These are phyloP conservation scores for Hanseniaspora occidentalis DNA, from an alignment of 805 yeast genomes.

Conservation along the genomic window DNA sequence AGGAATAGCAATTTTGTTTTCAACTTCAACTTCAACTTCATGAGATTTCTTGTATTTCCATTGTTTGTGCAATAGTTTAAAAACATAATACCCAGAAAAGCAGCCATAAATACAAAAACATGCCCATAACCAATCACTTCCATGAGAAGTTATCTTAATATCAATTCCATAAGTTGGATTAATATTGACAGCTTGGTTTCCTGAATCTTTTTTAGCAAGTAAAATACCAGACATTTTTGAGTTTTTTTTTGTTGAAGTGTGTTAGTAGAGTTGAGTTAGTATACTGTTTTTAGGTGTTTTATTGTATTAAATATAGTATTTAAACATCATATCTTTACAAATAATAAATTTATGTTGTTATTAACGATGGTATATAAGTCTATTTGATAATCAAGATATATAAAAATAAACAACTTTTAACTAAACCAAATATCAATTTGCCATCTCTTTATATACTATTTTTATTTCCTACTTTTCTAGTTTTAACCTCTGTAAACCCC, in stretches of 20 bases:
- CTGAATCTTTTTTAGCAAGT: constrained; percentile 7
- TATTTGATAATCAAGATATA: no score
- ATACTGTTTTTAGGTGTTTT: background rate
- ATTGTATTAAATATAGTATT: no score
- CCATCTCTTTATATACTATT: background rate
- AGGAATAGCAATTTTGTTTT: no score
- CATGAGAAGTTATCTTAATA: constrained; percentile 40
- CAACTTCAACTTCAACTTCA: no score
- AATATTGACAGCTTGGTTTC: constrained; percentile 29
- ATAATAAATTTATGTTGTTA: no score
- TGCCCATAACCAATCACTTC: constrained; percentile 62
- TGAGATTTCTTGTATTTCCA: constrained; percentile 8
- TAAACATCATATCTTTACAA: no score
- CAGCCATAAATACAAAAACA: constrained; percentile 1
- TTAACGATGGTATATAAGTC: no score
- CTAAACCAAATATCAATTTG: background rate
- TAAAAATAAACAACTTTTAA: background rate
- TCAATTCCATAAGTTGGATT: constrained; percentile 36
- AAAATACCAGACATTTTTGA: background rate
- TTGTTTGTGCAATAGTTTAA: constrained; percentile 8
- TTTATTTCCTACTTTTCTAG: background rate
- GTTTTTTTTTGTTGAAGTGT: no score
- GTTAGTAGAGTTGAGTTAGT: no score
- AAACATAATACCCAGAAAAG: constrained; percentile 7
- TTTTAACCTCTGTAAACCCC: background rate